Base-by-base conservation (phyloP, 495 filamentous ascomycete genomes). In the Penicillium roqueforti region DNA sequence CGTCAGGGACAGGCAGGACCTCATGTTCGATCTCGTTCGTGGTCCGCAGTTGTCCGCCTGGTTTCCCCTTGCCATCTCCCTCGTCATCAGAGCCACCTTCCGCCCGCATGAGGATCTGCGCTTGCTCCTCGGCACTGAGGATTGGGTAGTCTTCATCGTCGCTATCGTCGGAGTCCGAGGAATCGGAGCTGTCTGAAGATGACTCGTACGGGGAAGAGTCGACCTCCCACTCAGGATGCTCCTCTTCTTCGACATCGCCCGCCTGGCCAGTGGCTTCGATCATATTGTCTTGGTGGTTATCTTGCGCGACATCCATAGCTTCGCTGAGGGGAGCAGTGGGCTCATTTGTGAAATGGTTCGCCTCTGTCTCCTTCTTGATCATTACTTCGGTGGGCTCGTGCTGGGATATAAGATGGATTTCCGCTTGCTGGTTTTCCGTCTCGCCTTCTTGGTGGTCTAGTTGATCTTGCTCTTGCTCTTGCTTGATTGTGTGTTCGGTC, bases 21-120 rank as follows among this genome's bases (percentile, higher is more conserved):
- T 85, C 82, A 34, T 91, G 87, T 2, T 75, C 69, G 4, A 86
- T 53, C 65, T 96, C 89, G 60, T 95, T 87, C 57, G 87, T 78
- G 2, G 88, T 89, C 57, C 84, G 78, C 38, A 90, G 68, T 3
- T 73, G 76, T 26, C 66, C 65, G 18, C 71, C 55, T 47, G 71
- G 47, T 73, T 78, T 68, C 4, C 72, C 62, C 72, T 83, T 61
- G 65, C 80, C 58, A 49, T 67, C 70, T 65, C 79, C 84, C 50
- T 87, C 88, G 40, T 92, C 91, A 42, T 90, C 87, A 6, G 82
- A 86, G 7, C 77, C 83, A 34, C 74, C 83, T 41, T 83, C 88
- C 45, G 80, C 84, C 55, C 81, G 75, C 90, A 96, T 92, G 25
- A 96, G 75, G 31, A 92, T 81, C 9, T 83, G 81, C 1, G 87